Conservation (phyloP, 805 yeast genomes). For the Saturnispora sanitii region DNA sequence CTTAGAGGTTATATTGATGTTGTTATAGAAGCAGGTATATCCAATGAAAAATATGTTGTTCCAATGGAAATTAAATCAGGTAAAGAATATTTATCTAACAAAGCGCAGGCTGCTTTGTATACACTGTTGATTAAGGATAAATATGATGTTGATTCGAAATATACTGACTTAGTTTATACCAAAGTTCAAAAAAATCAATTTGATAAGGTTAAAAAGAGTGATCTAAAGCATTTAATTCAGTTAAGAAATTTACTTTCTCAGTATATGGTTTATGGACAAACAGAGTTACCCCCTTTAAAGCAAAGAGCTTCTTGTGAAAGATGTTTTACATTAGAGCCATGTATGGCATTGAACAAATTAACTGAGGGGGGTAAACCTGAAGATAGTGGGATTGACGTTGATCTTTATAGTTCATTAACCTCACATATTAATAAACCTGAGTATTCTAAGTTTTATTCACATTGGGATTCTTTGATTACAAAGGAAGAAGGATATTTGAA, state of each 20-base stretch:
- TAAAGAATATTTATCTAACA: constrained; percentile 51
- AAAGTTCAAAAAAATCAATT: constrained; percentile 38
- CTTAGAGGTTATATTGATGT: constrained; percentile 85
- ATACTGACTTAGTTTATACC: constrained; percentile 67
- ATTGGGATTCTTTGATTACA: constrained; percentile 67
- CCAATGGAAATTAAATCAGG: constrained; percentile 95
- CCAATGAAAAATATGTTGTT: constrained; percentile 41
- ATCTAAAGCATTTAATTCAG: constrained; percentile 58
- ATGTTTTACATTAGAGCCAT: constrained; percentile 46
- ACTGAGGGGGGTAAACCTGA: constrained; percentile 49
- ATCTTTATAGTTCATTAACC: constrained; percentile 40
- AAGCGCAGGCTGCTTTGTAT: constrained; percentile 80
- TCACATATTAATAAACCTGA: constrained; percentile 30
- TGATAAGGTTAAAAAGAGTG: constrained; percentile 38
- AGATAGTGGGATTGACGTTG: constrained; percentile 41
- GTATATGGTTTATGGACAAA: constrained; percentile 40
- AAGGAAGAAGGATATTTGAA: constrained; percentile 59
- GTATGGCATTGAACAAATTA: constrained; percentile 57
- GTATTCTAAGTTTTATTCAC: constrained; percentile 48
- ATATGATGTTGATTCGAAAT: constrained; percentile 57
- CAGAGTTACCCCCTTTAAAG: constrained; percentile 45
- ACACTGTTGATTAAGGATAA: constrained; percentile 71
- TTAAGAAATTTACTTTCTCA: constrained; percentile 62
- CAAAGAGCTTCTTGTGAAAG: constrained; percentile 47
- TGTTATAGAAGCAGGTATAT: constrained; percentile 51